Conservation (phyloP, 2,329 filamentous ascomycete species). For the Phoma sp. region DNA sequence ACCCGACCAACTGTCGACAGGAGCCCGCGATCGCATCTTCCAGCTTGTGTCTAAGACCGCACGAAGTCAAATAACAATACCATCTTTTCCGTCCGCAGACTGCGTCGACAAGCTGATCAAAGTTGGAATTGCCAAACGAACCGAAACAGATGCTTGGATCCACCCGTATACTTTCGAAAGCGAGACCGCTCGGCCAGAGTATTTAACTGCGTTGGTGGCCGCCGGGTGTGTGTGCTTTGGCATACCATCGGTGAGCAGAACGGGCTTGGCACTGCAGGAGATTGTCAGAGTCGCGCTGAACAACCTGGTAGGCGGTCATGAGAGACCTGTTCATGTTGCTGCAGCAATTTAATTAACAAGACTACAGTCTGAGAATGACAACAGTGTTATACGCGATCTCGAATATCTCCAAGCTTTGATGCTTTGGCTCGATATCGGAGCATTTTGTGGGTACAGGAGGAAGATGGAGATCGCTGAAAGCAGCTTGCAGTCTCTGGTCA, state of each 20-base stretch:
- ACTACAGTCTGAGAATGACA: slow-evolving; percentile 31
- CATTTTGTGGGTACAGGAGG: slow-evolving; percentile 64
- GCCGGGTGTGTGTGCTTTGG: slow-evolving; percentile 45
- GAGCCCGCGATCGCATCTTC: slow-evolving; percentile 39
- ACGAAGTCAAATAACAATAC: slow-evolving; percentile 34
- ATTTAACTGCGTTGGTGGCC: slow-evolving; percentile 37
- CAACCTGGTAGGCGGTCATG: slow-evolving; percentile 12
- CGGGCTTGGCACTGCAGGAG: slow-evolving; percentile 40
- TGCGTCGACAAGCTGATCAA: slow-evolving; percentile 42
- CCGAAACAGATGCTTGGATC: slow-evolving; percentile 45
- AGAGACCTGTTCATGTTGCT: not conserved
- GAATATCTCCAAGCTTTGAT: slow-evolving; percentile 61
- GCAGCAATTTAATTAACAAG: not conserved
- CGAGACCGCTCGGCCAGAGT: slow-evolving; percentile 32
- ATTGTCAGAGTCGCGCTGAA: slow-evolving; percentile 40
- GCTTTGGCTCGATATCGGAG: slow-evolving; percentile 59
- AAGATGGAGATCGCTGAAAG: slow-evolving; percentile 66
- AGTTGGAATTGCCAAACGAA: slow-evolving; percentile 41
- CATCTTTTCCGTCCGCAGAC: slow-evolving; percentile 40
- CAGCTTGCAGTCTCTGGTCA: slow-evolving; percentile 59
- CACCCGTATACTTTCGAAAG: slow-evolving; percentile 41
- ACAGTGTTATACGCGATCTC: slow-evolving; percentile 52
- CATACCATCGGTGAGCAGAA: slow-evolving; percentile 39
- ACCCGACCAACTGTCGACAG: slow-evolving; percentile 26
- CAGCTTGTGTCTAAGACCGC: slow-evolving; percentile 41